Base-by-base conservation (phyloP, 2,329 filamentous ascomycete species). In the Raffaelea deltoideospora region DNA sequence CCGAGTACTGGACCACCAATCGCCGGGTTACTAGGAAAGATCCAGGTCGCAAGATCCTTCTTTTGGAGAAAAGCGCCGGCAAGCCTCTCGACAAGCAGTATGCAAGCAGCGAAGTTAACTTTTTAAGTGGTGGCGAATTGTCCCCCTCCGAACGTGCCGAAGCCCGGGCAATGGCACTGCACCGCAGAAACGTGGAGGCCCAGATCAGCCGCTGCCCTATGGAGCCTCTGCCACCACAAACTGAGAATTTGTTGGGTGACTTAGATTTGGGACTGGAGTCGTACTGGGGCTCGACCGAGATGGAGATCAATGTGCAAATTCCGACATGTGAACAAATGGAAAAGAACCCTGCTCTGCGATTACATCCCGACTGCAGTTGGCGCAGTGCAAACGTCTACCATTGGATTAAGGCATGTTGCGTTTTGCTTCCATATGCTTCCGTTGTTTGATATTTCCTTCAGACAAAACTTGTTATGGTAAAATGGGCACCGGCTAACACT, bases 371-470 rank as follows among this genome's bases (percentile, higher is more conserved):
- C 52, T 93, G 85, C 37, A 93, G 85, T 39, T 94, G 88, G 66
- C 81, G 85, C 51, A 92, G 92, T 44, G 88, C 93, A 36, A 84
- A 90, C 49, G 86, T 95, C 37, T 85, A 84, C 53, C 87, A 95
- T 54, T 94, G 86, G 86, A 93, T 95, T 56, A 94, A 94, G 72
- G n/a, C n/a, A n/a, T n/a, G 84, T 85, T 61, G 44, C 67, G 50
- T 18, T n/a, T 19, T 37, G 2, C 5, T 53, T 93, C 85, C 84
- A 92, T 94, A n/a, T n/a, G n/a, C n/a, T n/a, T n/a, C n/a, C n/a
- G 56, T 93, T 93, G 72, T 83, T 84, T 62, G 44, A 67, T 50
- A 21, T 14, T 37, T 5, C 33, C 27, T 9, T n/a, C 19, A 19
- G 13, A n/a, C n/a, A n/a, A n/a, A n/a, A n/a, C n/a, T n/a, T n/a